Conservation (phyloP, 2,329 filamentous ascomycete species). For the Cytospora schulzeri region DNA sequence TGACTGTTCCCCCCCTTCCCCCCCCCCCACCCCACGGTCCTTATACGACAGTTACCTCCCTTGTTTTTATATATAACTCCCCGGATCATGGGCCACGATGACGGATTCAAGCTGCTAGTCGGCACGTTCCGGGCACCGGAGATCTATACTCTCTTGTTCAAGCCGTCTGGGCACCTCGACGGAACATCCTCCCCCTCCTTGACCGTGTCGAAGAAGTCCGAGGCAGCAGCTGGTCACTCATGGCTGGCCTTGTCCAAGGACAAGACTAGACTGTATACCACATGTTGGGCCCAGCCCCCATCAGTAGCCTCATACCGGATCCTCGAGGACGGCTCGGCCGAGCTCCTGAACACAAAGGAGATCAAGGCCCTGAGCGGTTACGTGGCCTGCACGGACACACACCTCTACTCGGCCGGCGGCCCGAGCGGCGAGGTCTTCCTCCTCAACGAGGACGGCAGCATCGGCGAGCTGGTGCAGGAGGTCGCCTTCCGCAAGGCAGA, state of each 20-base stretch:
- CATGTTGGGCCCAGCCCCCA: slow-evolving; percentile 27
- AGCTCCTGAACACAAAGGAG: slow-evolving; percentile 20
- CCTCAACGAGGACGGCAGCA: slow-evolving; percentile 22
- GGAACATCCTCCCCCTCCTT: slow-evolving; percentile 8
- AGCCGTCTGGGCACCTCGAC: slow-evolving; percentile 5
- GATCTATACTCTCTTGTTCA: slow-evolving; percentile 24
- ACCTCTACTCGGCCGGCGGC: slow-evolving; percentile 26
- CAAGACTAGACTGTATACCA: slow-evolving; percentile 27
- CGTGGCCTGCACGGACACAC: slow-evolving; percentile 16
- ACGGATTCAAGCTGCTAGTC: slow-evolving; percentile 25
- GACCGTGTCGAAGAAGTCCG: slow-evolving; percentile 17
- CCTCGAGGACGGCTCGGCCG: slow-evolving; percentile 10
- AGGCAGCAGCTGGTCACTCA: slow-evolving; percentile 27
- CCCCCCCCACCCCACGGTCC: not conserved
- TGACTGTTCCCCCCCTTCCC: not conserved
- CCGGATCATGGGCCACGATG: slow-evolving; percentile 17
- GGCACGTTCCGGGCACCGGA: slow-evolving; percentile 25
- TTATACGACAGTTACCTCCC: not conserved
- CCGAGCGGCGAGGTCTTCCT: slow-evolving; percentile 26
- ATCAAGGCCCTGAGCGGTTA: slow-evolving; percentile 26
- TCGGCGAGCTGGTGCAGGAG: slow-evolving; percentile 26
- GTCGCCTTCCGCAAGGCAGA: slow-evolving; percentile 25
- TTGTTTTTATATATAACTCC: not conserved
- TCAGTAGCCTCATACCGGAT: slow-evolving; percentile 27
- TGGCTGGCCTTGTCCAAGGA: slow-evolving; percentile 29